phyloP scores from a whole-genome alignment of 2,329 filamentous ascomycete species.

The Monilinia polystroma region DNA sequence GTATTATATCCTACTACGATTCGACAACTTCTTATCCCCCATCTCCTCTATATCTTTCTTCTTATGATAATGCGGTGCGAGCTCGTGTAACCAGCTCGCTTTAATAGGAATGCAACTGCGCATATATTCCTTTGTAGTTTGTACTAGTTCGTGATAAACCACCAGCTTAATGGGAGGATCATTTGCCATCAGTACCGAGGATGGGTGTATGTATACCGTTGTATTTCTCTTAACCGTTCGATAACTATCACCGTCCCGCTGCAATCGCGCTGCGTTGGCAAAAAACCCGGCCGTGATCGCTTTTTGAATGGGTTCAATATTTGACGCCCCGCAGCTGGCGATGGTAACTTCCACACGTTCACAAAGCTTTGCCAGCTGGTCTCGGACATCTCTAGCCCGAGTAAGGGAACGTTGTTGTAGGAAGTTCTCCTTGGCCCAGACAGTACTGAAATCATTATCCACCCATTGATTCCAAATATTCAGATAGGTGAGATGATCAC shows the following conservation, averaged over 20 bases:
- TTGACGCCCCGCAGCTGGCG: conserved; percentile 65
- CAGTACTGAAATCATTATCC: conserved; percentile 80
- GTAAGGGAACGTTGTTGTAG: conserved; percentile 87
- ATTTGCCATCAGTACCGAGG: conserved; percentile 72
- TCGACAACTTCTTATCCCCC: conserved; percentile 76
- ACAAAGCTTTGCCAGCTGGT: conserved; percentile 88
- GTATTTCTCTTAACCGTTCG: conserved; percentile 88
- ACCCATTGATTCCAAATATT: conserved; percentile 97
- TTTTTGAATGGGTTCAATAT: conserved; percentile 79
- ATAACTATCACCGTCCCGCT: conserved; percentile 83
- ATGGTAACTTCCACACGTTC: conserved; percentile 85
- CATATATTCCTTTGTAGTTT: conserved; percentile 91
- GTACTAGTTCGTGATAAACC: conserved; percentile 80
- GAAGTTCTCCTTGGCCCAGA: conserved; percentile 93
- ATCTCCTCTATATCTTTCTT: conserved; percentile 82
- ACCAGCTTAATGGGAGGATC: conserved; percentile 79
- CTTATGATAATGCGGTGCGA: conserved; percentile 94
- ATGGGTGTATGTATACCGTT: conserved; percentile 89
- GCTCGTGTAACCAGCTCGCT: conserved; percentile 79
- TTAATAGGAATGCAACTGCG: conserved; percentile 82
- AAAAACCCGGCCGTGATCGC: conserved; percentile 92
- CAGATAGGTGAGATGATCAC: conserved; percentile 83
- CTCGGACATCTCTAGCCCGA: conserved; percentile 84
- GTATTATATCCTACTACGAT: conserved; percentile 37
- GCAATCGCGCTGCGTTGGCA: conserved; percentile 81